Evolutionary conservation across 352 stramenopile genomes (phyloP), one percentile per base, ranked within the genome.

Genomic region (Thraustochytrium striatum): DNA sequence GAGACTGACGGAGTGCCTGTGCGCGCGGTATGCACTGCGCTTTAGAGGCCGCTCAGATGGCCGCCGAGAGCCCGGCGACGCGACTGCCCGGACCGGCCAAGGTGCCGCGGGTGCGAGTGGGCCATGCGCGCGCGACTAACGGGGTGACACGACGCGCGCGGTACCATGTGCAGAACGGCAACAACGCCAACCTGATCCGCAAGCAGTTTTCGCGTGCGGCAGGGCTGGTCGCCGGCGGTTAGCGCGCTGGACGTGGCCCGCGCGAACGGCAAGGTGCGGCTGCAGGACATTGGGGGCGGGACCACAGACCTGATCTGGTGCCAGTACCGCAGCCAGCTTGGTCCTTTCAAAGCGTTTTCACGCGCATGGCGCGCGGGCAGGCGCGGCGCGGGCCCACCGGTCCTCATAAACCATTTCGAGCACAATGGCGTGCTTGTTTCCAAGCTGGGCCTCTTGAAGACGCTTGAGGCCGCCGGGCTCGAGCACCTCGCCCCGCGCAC

Each of bases 361-460:
- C 32, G 35, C 7, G 7, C 25, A 19, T 8, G 9, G 57, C 57
- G 3, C 16, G 30, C n/a, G 11, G 2, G 55, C 28, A 43, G 19
- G 30, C 21, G 30, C 28, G 39, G 9, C n/a, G 13, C 28, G 28
- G 55, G 28, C 28, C 16, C 11, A 8, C 21, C 28, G 5, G 35
- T 36, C 39, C 28, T 79, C 2, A 32, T 73, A 16, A 79, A 79
- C 39, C 69, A 79, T 38, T 79, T 79, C 33, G 69, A 69, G 25
- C 19, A 1, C 11, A 58, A 58, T 28, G 16, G 36, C 9, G 69
- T 79, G 7, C 39, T 79, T 2, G 58, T 61, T 3, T 38, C 28
- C 55, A 79, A 79, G 28, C 8, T 3, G 7, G 52, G 47, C 1
- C 57, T 79, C 3, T 13, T 32, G n/a, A 28, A 79, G 30, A 79